These are phyloP conservation scores for Pistacia vera DNA, from an alignment of 345 rosid species.

Conservation along the genomic window DNA sequence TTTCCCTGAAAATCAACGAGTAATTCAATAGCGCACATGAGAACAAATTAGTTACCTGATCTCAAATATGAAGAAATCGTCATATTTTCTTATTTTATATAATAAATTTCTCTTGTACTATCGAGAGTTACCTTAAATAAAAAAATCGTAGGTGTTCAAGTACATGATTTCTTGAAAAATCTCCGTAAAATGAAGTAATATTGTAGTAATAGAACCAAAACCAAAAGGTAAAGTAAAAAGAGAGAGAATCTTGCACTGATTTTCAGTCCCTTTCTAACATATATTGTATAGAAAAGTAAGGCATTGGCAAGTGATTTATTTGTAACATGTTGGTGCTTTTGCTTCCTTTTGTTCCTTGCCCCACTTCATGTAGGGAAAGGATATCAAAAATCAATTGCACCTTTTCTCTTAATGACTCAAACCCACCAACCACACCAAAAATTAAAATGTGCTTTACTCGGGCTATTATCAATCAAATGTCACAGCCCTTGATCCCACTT, in stretches of 20 bases:
- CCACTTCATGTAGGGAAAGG: neutral
- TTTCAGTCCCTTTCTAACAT: neutral
- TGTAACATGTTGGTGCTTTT: neutral
- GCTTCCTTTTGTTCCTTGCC: neutral
- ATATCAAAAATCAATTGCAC: neutral
- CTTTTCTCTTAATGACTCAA: conserved; percentile 2
- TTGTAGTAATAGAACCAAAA: too few species aligned
- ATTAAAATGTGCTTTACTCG: neutral
- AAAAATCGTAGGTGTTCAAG: too few species aligned
- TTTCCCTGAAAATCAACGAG: too few species aligned
- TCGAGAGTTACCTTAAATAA: too few species aligned
- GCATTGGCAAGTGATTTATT: neutral
- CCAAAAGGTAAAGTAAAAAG: too few species aligned
- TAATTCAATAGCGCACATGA: neutral
- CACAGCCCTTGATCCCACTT: neutral
- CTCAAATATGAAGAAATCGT: too few species aligned
- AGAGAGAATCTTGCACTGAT: neutral
- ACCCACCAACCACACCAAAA: conserved; percentile 1
- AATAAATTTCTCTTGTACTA: too few species aligned
- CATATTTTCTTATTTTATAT: too few species aligned
- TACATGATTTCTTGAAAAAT: too few species aligned
- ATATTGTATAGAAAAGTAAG: neutral
- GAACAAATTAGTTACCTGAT: neutral
- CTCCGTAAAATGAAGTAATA: too few species aligned
- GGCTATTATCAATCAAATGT: neutral